These are phyloP conservation scores for Prosopis cineraria DNA, from an alignment of 306 rosid species.

Conservation along the genomic window DNA sequence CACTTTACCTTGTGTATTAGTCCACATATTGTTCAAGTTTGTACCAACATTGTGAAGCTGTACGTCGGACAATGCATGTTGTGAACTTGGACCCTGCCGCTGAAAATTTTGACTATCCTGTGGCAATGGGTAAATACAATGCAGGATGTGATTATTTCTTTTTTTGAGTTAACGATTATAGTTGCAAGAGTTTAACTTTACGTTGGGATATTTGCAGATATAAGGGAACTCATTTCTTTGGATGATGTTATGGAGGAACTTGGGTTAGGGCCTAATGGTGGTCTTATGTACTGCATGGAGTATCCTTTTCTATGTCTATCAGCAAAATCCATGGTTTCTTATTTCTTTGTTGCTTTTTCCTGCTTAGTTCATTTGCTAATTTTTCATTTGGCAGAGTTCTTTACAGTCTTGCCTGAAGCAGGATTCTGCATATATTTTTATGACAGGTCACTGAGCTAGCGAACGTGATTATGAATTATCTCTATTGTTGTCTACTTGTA, in stretches of 20 bases:
- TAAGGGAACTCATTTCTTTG: conserved; percentile 84
- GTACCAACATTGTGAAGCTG: conserved; percentile 65
- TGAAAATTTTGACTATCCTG: conserved; percentile 92
- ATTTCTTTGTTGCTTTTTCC: not conserved
- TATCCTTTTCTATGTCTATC: conserved; percentile 60
- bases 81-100: conserved; percentile 98
- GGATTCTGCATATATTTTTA: not conserved
- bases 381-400: not conserved
- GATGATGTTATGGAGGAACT: conserved; percentile 99
- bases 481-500: not conserved
- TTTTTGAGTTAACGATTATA: not conserved
- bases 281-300: conserved; percentile 98
- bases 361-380: not conserved
- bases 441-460: not conserved
- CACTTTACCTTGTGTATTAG: conserved; percentile 40
- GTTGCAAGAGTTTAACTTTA: not conserved
- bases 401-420: not conserved
- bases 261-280: conserved; percentile 95
- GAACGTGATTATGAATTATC: conserved; percentile 2
- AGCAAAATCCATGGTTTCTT: not conserved
- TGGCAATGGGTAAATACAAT: conserved; percentile 69
- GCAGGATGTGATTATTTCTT: conserved; percentile 2
- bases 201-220: conserved; percentile 58
- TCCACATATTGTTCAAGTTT: conserved; percentile 90
- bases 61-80: conserved; percentile 61